Conservation (phyloP, 805 yeast genomes). For the Wickerhamomyces sydowiorum region DNA sequence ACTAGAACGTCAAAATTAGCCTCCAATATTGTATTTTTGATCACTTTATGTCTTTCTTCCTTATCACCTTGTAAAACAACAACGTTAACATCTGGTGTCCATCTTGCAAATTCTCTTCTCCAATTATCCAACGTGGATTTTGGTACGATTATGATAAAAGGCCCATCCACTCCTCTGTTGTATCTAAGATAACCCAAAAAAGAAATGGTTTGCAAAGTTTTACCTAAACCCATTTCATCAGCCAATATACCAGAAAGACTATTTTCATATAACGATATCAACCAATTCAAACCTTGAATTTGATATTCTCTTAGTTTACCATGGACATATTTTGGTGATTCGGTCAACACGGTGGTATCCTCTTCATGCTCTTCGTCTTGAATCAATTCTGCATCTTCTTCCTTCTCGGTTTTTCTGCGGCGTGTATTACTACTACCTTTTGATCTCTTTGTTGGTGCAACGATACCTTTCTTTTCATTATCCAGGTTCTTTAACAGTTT, state of each 20-base stretch:
- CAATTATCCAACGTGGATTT: slow-evolving; percentile 95
- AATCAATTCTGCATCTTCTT: slow-evolving; percentile 89
- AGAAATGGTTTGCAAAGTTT: slow-evolving; percentile 90
- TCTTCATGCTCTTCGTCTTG: slow-evolving; percentile 71
- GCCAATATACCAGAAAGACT: slow-evolving; percentile 89
- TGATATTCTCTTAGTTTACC: slow-evolving; percentile 89
- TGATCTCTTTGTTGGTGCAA: slow-evolving; percentile 21
- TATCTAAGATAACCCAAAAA: slow-evolving; percentile 86
- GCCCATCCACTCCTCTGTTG: slow-evolving; percentile 75
- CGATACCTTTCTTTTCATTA: slow-evolving; percentile 29
- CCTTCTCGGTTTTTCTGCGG: slow-evolving; percentile 86
- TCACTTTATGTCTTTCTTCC: slow-evolving; percentile 61
- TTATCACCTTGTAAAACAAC: slow-evolving; percentile 86
- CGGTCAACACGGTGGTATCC: slow-evolving; percentile 70
- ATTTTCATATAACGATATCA: slow-evolving; percentile 82
- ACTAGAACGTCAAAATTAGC: slow-evolving; percentile 87
- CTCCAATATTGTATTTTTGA: slow-evolving; percentile 52
- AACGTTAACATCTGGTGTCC: slow-evolving; percentile 94
- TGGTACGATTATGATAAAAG: slow-evolving; percentile 88
- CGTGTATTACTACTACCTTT: slow-evolving; percentile 31
- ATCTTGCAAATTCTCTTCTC: slow-evolving; percentile 88
- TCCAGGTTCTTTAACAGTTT: slow-evolving; percentile 54
- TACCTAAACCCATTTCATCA: slow-evolving; percentile 98
- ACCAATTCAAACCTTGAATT: slow-evolving; percentile 93
- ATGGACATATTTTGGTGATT: slow-evolving; percentile 71